Conservation (phyloP, 2,329 filamentous ascomycete genomes). For the Chalara sp. region DNA sequence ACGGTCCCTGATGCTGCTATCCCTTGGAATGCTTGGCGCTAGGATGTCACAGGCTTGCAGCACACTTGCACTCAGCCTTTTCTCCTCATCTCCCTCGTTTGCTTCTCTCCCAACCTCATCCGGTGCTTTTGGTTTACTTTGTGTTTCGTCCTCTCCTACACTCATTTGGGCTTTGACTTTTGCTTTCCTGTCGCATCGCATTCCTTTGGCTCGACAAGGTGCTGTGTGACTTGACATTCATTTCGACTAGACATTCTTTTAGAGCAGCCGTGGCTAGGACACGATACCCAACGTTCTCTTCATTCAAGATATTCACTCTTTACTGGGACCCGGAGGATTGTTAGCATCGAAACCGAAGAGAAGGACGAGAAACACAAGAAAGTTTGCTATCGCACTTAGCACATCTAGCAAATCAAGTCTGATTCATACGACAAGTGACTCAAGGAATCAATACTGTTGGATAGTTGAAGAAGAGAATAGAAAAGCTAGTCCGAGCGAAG, state of each 20-base stretch:
- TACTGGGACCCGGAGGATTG: neutral
- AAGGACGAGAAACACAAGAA: neutral
- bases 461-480: no score
- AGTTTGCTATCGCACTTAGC: no score
- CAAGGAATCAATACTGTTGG: no score
- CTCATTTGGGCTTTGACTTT: neutral
- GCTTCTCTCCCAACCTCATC: neutral
- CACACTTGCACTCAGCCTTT: no score
- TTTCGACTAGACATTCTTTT: neutral
- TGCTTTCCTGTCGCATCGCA: neutral
- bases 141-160: neutral
- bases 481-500: no score
- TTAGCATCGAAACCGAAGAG: neutral
- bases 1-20: no score
- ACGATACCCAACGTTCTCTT: neutral
- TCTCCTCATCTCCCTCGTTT: neutral
- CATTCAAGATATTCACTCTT: neutral
- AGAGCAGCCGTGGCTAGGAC: neutral
- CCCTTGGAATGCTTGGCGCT: no score
- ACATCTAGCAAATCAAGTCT: no score
- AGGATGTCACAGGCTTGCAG: no score
- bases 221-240: neutral
- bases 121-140: neutral
- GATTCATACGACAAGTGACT: no score
- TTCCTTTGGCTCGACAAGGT: neutral